A percentile compares a stretch with the other conserved stretches of the same genome.
Evolutionary conservation across 163 green algal species (phyloP).

Genomic region (Coccomyxa subellipsoidea): DNA sequence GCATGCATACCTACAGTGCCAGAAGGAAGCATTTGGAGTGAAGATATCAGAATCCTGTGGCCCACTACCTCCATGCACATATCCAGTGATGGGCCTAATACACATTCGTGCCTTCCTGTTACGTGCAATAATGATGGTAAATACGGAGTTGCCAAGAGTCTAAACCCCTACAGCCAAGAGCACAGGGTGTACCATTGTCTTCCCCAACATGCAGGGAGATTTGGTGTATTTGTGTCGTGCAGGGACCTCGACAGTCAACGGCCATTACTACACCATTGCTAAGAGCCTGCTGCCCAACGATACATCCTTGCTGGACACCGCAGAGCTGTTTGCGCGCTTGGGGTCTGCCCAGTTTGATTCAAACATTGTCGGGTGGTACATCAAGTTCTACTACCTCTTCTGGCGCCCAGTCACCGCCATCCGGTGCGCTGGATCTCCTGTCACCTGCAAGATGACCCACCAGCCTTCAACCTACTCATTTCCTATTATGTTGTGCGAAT

Average conservation of each 20-base stretch:
- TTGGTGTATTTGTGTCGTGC: no score
- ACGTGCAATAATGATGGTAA: not conserved
- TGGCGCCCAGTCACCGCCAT: constrained; percentile 29
- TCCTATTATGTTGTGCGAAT: no score
- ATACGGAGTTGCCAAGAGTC: no score
- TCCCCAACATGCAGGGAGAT: no score
- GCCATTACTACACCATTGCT: not conserved
- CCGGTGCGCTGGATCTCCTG: not conserved
- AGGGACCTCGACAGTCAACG: not conserved
- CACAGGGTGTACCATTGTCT: no score
- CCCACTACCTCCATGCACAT: not conserved
- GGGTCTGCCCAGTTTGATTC: not conserved
- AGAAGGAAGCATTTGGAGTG: no score
- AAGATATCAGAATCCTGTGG: no score
- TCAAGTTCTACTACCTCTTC: constrained; percentile 25
- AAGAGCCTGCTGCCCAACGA: constrained; percentile 13
- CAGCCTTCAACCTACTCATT: no score
- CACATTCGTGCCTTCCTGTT: not conserved
- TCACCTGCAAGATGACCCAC: no score
- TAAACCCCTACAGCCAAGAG: no score
- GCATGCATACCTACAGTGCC: no score
- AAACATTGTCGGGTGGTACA: constrained; percentile 12
- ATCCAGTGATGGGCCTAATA: not conserved
- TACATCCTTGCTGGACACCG: constrained; percentile 2
- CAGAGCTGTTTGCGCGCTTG: constrained; percentile 19